A percentile compares a stretch with the other conserved stretches of the same genome.
These are phyloP conservation scores for Rutstroemia sp. DNA, from an alignment of 2,329 filamentous ascomycete genomes.

Conservation along the genomic window DNA sequence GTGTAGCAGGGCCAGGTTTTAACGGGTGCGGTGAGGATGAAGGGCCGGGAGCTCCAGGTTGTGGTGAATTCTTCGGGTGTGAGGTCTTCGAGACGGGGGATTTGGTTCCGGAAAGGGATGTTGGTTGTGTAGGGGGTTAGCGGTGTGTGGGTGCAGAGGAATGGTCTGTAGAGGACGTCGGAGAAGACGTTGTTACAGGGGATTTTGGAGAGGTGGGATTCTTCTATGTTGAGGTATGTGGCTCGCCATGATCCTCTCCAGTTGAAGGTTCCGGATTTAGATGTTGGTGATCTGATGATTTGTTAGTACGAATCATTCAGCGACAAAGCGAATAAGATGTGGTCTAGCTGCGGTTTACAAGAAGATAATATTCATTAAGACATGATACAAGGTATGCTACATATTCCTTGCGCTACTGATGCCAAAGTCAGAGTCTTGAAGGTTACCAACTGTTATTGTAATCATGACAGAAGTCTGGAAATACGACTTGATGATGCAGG, in stretches of 20 bases:
- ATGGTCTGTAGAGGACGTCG: conserved; percentile 83
- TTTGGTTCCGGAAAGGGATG: conserved; percentile 69
- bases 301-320: conserved; percentile 8
- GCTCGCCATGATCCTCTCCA: conserved; percentile 85
- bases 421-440: too few relatives aligned
- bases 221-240: conserved; percentile 59
- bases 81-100: conserved; percentile 61
- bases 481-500: too few relatives aligned
- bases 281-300: conserved; percentile 21
- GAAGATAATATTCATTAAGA: not conserved
- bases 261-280: conserved; percentile 26
- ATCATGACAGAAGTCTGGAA: too few relatives aligned
- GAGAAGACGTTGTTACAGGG: conserved; percentile 79
- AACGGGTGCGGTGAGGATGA: conserved; percentile 78
- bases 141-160: conserved; percentile 74
- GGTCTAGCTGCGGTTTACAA: not conserved
- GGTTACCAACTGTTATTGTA: too few relatives aligned
- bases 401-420: not conserved
- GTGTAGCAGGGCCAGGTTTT: conserved; percentile 72
- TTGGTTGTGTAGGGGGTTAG: conserved; percentile 58
- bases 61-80: conserved; percentile 65
- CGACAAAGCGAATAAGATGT: not conserved
- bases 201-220: conserved; percentile 46
- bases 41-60: conserved; percentile 72
- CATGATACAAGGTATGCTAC: not conserved